Evolutionary conservation across 768 basidiomycete genomes (phyloP).

Genomic region (Tremella yokohamensis): DNA sequence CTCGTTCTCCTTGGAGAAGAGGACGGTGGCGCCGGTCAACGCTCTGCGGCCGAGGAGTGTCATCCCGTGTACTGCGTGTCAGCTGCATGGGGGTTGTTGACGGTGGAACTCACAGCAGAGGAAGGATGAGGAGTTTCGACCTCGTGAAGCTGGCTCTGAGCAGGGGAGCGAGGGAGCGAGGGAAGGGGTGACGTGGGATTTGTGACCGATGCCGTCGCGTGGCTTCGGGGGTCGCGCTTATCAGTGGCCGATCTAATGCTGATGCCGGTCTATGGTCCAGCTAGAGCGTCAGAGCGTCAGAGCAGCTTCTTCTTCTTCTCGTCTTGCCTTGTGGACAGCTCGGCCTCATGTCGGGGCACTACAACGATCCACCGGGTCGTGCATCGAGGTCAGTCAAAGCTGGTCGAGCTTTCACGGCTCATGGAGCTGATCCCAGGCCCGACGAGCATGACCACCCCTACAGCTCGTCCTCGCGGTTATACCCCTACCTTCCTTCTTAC

Average conservation of each 20-base stretch:
- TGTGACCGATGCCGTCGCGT: neutral
- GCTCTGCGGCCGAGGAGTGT: slow-evolving; percentile 31
- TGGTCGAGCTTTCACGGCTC: too few species aligned
- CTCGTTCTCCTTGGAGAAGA: slow-evolving; percentile 9
- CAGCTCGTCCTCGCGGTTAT: neutral
- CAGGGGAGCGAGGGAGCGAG: neutral
- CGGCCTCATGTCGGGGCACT: too few species aligned
- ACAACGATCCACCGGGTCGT: too few species aligned
- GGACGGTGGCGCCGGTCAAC: slow-evolving; percentile 23
- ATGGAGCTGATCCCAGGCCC: too few species aligned
- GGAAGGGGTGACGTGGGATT: slow-evolving; percentile 1
- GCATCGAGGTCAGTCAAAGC: too few species aligned
- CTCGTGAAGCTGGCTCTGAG: neutral
- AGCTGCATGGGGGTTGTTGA: neutral
- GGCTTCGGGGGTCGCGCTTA: too few species aligned
- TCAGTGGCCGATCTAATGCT: too few species aligned
- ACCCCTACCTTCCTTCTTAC: too few species aligned
- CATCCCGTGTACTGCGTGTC: slow-evolving; percentile 28
- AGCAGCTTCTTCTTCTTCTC: too few species aligned
- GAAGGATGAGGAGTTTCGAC: slow-evolving; percentile 29
- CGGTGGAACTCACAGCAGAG: slow-evolving; percentile 15
- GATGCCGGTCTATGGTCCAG: too few species aligned
- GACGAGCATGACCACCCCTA: neutral
- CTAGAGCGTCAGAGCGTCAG: too few species aligned
- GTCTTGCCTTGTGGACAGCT: too few species aligned